These are phyloP conservation scores for Stylosanthes scabra DNA, from an alignment of 331 rosid species.

Conservation along the genomic window DNA sequence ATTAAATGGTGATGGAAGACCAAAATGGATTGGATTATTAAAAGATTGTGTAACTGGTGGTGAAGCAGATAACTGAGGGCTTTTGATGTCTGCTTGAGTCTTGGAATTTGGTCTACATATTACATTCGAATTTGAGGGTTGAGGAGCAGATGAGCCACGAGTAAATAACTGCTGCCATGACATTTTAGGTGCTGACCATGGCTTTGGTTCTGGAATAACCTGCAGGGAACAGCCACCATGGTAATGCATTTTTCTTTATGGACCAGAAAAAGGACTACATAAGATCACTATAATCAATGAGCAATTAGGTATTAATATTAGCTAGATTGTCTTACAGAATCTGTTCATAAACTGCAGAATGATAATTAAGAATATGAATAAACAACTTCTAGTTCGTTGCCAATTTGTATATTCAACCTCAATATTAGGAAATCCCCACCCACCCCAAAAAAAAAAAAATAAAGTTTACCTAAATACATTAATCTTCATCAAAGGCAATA, in stretches of 20 bases:
- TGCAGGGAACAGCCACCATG: conserved; percentile 55
- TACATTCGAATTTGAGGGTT: conserved; percentile 70
- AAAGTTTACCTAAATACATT: conserved; percentile 2
- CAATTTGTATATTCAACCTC: conserved; percentile 3
- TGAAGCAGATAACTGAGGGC: conserved; percentile 63
- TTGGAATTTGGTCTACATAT: conserved; percentile 88
- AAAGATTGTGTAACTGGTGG: conserved; percentile 65
- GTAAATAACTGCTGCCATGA: conserved; percentile 98
- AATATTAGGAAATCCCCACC: too few relatives aligned
- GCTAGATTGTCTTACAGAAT: conserved; percentile 2
- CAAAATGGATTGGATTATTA: conserved; percentile 87
- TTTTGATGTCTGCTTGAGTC: conserved; percentile 63
- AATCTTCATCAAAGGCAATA: conserved; percentile 17
- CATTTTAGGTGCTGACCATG: conserved; percentile 74
- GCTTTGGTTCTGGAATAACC: conserved; percentile 72
- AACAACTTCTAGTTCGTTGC: background rate
- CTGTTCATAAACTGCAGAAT: conserved; percentile 10
- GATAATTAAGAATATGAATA: conserved; percentile 14
- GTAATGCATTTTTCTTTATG: conserved; percentile 32
- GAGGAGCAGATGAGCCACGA: conserved; percentile 69
- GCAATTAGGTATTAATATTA: conserved; percentile 14
- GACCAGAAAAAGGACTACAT: conserved; percentile 1
- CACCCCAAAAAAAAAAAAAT: background rate
- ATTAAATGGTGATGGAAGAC: conserved; percentile 87
- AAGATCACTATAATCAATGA: conserved; percentile 10